Percentiles rank a stretch among this genome's conserved stretches.
Conservation (phyloP, 2,329 filamentous ascomycete species). For the Talaromyces sp. region DNA sequence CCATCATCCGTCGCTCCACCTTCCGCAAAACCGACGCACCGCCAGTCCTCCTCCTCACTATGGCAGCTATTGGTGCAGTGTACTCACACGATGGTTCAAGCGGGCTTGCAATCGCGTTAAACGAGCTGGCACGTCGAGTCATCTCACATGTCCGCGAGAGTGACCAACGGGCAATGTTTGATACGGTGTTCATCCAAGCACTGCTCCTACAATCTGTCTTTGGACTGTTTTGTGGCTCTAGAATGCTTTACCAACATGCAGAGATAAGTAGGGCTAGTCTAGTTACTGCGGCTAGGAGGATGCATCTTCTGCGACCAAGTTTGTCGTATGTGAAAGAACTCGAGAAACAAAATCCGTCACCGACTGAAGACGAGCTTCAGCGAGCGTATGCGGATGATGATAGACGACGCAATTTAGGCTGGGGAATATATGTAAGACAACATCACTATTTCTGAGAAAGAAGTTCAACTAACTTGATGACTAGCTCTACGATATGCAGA, state of each 20-base stretch:
- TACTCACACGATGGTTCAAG: conserved; percentile 10
- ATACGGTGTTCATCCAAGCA: conserved; percentile 11
- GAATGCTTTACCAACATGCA: conserved; percentile 14
- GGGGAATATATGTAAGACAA: conserved; percentile 12
- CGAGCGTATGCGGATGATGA: conserved; percentile 12
- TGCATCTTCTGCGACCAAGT: conserved; percentile 13
- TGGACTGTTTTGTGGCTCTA: conserved; percentile 12
- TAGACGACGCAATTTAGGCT: conserved; percentile 10
- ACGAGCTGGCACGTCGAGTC: conserved; percentile 11
- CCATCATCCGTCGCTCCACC: conserved; percentile 12
- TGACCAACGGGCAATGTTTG: conserved; percentile 13
- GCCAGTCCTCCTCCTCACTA: conserved; percentile 5
- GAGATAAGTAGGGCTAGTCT: conserved; percentile 13
- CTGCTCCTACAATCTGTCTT: conserved; percentile 13
- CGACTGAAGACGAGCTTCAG: conserved; percentile 8
- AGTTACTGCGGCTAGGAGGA: conserved; percentile 13
- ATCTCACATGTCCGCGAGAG: conserved; percentile 12
- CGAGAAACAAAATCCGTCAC: conserved; percentile 9
- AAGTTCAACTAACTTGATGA: neutral
- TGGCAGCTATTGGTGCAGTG: conserved; percentile 12
- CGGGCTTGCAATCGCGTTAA: conserved; percentile 11
- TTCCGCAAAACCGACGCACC: conserved; percentile 16
- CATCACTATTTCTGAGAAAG: neutral
- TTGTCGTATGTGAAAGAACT: conserved; percentile 13
- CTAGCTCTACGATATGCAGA: conserved; percentile 14